Base-by-base conservation (phyloP, 805 yeast genomes). In the Candida tibetensis region DNA sequence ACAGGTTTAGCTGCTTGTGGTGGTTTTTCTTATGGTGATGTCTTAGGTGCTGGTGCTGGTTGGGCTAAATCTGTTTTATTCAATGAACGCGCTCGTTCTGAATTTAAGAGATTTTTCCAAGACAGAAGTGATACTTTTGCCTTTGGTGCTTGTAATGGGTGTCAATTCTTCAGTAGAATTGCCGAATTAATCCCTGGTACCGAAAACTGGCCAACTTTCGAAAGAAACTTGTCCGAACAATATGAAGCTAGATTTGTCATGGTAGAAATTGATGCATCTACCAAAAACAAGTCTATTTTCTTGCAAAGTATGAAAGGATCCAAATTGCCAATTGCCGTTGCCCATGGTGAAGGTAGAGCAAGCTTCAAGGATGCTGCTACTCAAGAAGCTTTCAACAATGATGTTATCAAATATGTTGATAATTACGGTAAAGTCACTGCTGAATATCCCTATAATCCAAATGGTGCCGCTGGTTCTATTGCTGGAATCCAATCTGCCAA, bases 1-100 rank as follows among this genome's bases (percentile, higher is more conserved):
- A 87, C 82, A 34, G 99, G 99, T 45, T 53, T 93, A 33, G 98
- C 97, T 30, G 98, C 98, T 3, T 95, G 99, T 69, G 99, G 99
- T 65, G 99, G 99, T 12, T 93, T 93, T 73, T 88, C 97, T 1
- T 93, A 90, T 57, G 99, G 99, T 74, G 99, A 93, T 66, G 99
- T 93, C 34, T 72, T 93, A 43, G 99, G 99, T 51, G 99, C 99
- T 25, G 99, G 96, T 59, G 85, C 91, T 37, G 99, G 99, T 41
- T 93, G 99, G 99, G 99, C 99, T 41, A 89, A 88, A 57, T 87
- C 97, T 13, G 95, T 93, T 7, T 68, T 93, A 48, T 89, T 82
- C 76, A 84, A 91, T 58, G 86, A 79, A 26, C 71, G 66, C 38
- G 85, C 91, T 26, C 80, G 93, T 58, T 55, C 71, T 18, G 90